phyloP scores from a whole-genome alignment of 306 rosid species.

The Medicago ruthenica region DNA sequence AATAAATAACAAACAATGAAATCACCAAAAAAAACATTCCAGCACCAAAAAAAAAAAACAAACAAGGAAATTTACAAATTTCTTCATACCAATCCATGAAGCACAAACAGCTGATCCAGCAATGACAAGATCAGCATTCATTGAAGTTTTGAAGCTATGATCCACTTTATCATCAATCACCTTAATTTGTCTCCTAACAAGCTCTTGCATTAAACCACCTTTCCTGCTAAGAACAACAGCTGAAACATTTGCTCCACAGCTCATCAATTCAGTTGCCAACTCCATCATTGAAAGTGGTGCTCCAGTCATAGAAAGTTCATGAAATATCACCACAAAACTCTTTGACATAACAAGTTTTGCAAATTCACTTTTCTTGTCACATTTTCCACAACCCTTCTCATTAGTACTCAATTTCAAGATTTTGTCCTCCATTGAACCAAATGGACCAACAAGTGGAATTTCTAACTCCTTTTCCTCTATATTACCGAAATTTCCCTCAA shows the following conservation, averaged over 20 bases:
- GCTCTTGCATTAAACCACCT: slow-evolving; percentile 95
- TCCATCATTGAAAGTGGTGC: slow-evolving; percentile 97
- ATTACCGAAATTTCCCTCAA: slow-evolving; percentile 39
- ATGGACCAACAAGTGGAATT: slow-evolving; percentile 84
- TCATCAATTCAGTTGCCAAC: slow-evolving; percentile 87
- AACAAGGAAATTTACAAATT: background rate
- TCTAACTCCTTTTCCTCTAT: slow-evolving; percentile 60
- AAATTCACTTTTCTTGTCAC: slow-evolving; percentile 75
- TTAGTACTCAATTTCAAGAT: slow-evolving; percentile 71
- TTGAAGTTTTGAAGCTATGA: slow-evolving; percentile 72
- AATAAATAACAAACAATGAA: background rate
- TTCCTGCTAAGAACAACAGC: slow-evolving; percentile 87
- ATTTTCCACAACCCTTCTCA: slow-evolving; percentile 65
- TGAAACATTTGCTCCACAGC: slow-evolving; percentile 84
- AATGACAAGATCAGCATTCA: slow-evolving; percentile 79
- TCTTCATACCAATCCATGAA: slow-evolving; percentile 87
- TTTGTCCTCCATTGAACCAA: slow-evolving; percentile 73
- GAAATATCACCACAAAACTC: slow-evolving; percentile 82
- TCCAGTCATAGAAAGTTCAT: slow-evolving; percentile 96
- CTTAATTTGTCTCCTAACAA: slow-evolving; percentile 74
- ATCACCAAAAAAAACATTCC: background rate
- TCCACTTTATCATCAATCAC: slow-evolving; percentile 80
- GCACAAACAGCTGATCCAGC: slow-evolving; percentile 97
- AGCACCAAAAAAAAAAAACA: slow-evolving; percentile 7
- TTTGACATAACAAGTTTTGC: slow-evolving; percentile 75